phyloP scores from a whole-genome alignment of 805 yeast species.

The Metschnikowia anglica region DNA sequence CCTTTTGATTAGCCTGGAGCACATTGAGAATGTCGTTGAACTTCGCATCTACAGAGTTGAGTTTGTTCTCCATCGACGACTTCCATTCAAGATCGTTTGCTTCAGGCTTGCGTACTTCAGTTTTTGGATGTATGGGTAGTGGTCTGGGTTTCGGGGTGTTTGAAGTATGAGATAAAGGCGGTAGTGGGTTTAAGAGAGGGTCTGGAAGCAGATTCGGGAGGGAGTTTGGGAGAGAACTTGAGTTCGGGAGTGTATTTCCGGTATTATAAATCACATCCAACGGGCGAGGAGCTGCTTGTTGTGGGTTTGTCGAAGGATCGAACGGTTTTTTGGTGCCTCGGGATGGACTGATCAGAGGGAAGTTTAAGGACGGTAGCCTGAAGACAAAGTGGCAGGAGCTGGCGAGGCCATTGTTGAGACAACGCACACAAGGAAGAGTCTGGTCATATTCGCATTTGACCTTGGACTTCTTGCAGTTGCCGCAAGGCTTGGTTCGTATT shows the following conservation, averaged over 20 bases:
- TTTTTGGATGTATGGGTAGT: conserved; percentile 1
- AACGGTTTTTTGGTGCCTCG: neutral
- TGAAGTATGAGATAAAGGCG: neutral
- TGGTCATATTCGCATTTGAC: conserved; percentile 56
- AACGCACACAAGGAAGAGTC: conserved; percentile 56
- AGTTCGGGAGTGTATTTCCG: neutral
- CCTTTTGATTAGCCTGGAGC: conserved; percentile 33
- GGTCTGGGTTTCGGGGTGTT: neutral
- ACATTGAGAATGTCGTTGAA: conserved; percentile 37
- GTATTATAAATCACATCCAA: neutral
- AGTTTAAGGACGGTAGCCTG: conserved; percentile 45
- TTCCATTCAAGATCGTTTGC: conserved; percentile 31
- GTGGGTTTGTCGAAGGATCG: neutral
- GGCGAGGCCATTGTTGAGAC: conserved; percentile 49
- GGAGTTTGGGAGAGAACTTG: neutral
- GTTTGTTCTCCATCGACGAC: conserved; percentile 33
- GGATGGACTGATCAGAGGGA: conserved; percentile 24
- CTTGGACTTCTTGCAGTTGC: conserved; percentile 59
- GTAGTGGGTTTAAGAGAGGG: neutral
- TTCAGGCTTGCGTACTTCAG: neutral
- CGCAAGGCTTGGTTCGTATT: conserved; percentile 57
- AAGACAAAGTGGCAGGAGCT: conserved; percentile 53
- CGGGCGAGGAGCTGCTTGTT: neutral
- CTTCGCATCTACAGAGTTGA: conserved; percentile 38
- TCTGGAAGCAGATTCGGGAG: neutral